Base-by-base conservation (phyloP, 176 grass and related monocot genomes). In the Guadua angustifolia region DNA sequence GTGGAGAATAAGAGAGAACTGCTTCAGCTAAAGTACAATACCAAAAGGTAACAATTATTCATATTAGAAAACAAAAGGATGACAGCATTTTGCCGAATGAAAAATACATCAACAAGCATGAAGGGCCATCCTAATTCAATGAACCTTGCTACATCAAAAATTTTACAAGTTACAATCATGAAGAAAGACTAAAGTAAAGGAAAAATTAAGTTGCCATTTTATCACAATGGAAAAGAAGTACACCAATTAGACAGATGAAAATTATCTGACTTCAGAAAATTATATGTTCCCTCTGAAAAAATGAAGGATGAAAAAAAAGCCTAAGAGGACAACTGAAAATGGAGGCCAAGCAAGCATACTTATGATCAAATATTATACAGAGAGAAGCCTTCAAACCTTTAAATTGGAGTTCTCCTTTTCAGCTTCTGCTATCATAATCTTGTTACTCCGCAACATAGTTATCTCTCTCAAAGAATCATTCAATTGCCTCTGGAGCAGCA, bases 371-470 rank as follows among this genome's bases (percentile, higher is more conserved):
- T 42, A 77, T 86, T 52, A 77, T 29, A 61, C 69, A 19, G 15
- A 69, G 49, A 79, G 36, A 65, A 79, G 74, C 15, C 49, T 79
- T 73, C 75, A 72, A 78, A 95, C 96, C 93, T 98, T 93, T 32
- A 98, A 80, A 59, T 86, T 59, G 57, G 83, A 88, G 51, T 94
- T 98, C 71, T 95, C 91, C 6, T 94, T 89, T 69, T 95, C 89
- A 51, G 89, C 68, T 88, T 94, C 85, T 75, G 50, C 79, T 80
- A 86, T 89, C 87, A 86, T 77, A 85, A 74, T 64, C 39, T 90
- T 86, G 63, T 77, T 94, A 86, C 81, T 89, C 83, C 52, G 82
- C 66, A 89, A 61, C 72, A 86, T 78, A 78, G 81, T 51, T 75
- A 92, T 85, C 79, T 98, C 87, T 82, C 83, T 90, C 77, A 89